Base-by-base conservation (phyloP, 805 yeast species). In the Metschnikowia santaceciliae region DNA sequence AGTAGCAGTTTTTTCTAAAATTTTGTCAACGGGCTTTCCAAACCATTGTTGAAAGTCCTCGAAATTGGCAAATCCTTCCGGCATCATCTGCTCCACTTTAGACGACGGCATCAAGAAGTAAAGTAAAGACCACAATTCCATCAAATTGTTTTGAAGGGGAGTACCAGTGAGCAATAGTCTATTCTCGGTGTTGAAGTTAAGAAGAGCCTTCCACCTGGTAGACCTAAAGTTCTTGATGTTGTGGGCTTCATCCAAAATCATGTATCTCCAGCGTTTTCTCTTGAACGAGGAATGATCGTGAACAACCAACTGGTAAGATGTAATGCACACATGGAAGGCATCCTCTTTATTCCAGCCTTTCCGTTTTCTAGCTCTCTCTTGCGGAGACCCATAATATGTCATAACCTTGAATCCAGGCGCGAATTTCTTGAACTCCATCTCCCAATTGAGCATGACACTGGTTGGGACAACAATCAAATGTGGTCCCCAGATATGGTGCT, bases 1-100 rank as follows among this genome's bases (percentile, higher is more conserved):
- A 7, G 63, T 55, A 10, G 69, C 58, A 0, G 74, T 65, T 51
- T 82, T 86, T 66, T 94, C 97, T 48, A 94, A 83, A 53, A 94
- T 82, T 58, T 82, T 87, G 65, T 94, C 98, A 3, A 94, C 97
- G 0, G 99, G 99, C 54, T 84, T 81, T n/a, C 97, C 96, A 68
- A 94, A 94, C 99, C 99, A 94, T 57, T 88, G 95, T 62, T 94
- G 99, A 67, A 94, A 94, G 62, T 94, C 96, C 56, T 89, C 94
- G 53, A 94, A 74, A 61, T 92, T 90, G 1, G 99, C 98, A 79
- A 94, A 94, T 1, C 98, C 99, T 46, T 86, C 91, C 0, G 96
- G 92, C 90, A 89, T 86, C 13, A 86, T 79, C 56, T 84, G 86
- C 44, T 70, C 75, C 1, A 80, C 82, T 49, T 83, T 83, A 0